Conservation (phyloP, 78 protist genomes). For the Dictyostelium purpureum region DNA sequence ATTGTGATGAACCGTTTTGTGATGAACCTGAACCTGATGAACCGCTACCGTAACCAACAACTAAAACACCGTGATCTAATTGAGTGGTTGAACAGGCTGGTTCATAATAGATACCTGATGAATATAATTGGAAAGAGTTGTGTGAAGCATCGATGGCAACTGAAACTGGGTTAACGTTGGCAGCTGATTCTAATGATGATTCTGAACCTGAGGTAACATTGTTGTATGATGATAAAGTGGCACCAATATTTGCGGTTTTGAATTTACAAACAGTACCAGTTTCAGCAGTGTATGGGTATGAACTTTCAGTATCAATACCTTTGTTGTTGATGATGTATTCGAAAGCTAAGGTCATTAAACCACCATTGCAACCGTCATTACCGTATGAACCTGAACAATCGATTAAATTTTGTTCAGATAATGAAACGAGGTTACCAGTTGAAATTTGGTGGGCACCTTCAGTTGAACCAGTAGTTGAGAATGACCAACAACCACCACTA, state of each 20-base stretch:
- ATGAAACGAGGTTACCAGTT: constrained; percentile 13
- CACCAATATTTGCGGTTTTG: constrained; percentile 25
- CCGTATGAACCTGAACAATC: constrained; percentile 82
- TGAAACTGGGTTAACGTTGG: constrained; percentile 85
- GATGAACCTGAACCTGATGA: not conserved
- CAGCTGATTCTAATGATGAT: constrained; percentile 40
- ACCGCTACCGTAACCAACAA: constrained; percentile 86
- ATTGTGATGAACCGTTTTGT: not conserved
- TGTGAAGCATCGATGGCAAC: constrained; percentile 93
- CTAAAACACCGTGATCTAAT: constrained; percentile 93
- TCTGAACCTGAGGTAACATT: constrained; percentile 78
- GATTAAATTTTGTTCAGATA: constrained; percentile 88
- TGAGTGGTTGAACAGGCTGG: constrained; percentile 75
- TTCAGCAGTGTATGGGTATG: constrained; percentile 89
- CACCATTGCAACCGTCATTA: constrained; percentile 90
- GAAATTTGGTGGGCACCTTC: constrained; percentile 67
- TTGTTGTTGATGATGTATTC: constrained; percentile 78
- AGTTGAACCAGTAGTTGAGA: constrained; percentile 45
- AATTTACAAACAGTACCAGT: constrained; percentile 45
- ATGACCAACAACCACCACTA: constrained; percentile 13
- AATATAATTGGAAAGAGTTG: constrained; percentile 88
- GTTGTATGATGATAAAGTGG: constrained; percentile 48
- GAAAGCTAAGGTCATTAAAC: constrained; percentile 82
- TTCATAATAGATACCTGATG: constrained; percentile 84
- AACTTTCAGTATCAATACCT: constrained; percentile 88